Conservation (phyloP, 1,139 yeast genomes). For the Yamadazyma siamensis region DNA sequence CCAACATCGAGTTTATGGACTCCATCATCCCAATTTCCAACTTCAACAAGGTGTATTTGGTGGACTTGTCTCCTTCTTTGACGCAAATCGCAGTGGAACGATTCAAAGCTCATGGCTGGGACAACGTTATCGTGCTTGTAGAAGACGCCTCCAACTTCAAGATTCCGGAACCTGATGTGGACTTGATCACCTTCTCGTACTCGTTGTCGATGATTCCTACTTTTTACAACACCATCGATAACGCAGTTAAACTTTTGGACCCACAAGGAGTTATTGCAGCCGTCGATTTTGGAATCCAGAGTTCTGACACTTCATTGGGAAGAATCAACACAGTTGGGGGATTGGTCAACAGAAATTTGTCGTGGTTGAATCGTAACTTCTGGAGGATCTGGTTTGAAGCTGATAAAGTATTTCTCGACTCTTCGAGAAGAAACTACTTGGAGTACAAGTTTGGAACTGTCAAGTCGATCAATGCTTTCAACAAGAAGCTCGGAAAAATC, state of each 20-base stretch:
- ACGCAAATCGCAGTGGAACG: constrained; percentile 68
- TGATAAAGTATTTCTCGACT: constrained; percentile 75
- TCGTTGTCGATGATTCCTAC: constrained; percentile 84
- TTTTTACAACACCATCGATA: constrained; percentile 76
- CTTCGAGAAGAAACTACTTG: constrained; percentile 76
- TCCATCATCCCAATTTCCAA: constrained; percentile 45
- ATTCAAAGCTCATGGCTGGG: constrained; percentile 49
- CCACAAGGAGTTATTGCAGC: constrained; percentile 61
- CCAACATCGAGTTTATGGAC: constrained; percentile 76
- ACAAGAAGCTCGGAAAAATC: constrained; percentile 62
- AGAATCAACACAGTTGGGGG: constrained; percentile 76
- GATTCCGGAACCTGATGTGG: constrained; percentile 45
- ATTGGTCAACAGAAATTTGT: constrained; percentile 62
- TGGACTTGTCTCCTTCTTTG: constrained; percentile 74
- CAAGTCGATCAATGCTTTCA: constrained; percentile 67
- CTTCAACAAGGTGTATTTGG: constrained; percentile 66
- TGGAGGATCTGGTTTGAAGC: constrained; percentile 90
- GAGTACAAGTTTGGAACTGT: constrained; percentile 80
- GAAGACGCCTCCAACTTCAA: constrained; percentile 74
- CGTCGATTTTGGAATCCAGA: constrained; percentile 79
- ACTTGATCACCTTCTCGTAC: constrained; percentile 72
- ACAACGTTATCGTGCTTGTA: constrained; percentile 64
- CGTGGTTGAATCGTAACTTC: constrained; percentile 74
- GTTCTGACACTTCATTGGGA: constrained; percentile 62
- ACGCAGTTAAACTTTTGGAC: constrained; percentile 51